These are phyloP conservation scores for Exobasidium rhododendri DNA, from an alignment of 1,284 basidiomycete species.

Conservation along the genomic window DNA sequence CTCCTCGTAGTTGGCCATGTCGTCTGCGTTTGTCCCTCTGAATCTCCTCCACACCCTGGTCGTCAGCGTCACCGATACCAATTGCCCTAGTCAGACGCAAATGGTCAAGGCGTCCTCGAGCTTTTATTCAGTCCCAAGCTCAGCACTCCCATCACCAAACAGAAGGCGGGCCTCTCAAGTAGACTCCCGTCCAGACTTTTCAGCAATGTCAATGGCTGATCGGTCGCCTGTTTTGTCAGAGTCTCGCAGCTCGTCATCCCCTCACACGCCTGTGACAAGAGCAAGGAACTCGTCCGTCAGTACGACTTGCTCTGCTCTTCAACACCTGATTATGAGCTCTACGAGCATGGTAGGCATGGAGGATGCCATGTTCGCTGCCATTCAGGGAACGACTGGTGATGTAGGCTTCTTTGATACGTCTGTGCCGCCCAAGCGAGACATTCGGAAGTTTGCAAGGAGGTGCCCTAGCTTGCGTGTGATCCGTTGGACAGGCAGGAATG, in stretches of 20 bases:
- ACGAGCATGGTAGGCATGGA: background rate
- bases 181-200: background rate
- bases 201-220: background rate
- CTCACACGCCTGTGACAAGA: background rate
- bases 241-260: background rate
- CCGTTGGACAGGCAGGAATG: conserved; percentile 1
- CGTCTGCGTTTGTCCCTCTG: conserved; percentile 7
- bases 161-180: background rate
- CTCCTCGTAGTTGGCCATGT: background rate
- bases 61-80: conserved; percentile 1
- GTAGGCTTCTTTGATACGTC: background rate
- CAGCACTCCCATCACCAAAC: background rate
- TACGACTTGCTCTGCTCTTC: background rate
- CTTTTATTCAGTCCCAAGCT: background rate
- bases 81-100: background rate
- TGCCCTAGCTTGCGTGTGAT: conserved; percentile 4
- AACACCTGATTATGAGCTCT: conserved; percentile 1
- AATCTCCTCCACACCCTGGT: background rate
- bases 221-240: background rate
- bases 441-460: conserved; percentile 9
- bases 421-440: conserved; percentile 7
- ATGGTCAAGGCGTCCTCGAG: background rate
- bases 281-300: background rate
- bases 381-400: background rate
- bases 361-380: background rate